A percentile compares a stretch with the other conserved stretches of the same genome.
Conservation (phyloP, 345 rosid genomes). For the Linum lewisii region DNA sequence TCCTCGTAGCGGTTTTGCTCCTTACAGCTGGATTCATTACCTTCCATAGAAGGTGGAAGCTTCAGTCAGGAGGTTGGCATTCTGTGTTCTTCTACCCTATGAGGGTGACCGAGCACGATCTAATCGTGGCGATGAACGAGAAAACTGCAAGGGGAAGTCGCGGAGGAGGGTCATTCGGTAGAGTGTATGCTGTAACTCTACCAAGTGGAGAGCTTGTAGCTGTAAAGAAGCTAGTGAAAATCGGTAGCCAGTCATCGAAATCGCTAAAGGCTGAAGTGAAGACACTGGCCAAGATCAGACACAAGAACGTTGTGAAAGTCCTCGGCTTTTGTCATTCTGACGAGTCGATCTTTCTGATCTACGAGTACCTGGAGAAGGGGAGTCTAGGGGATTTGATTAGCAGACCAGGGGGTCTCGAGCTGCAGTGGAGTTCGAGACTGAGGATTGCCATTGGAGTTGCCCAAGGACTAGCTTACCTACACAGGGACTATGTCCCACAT, state of each 20-base stretch:
- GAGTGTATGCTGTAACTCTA: constrained; percentile 44
- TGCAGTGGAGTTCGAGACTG: constrained; percentile 69
- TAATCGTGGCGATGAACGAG: constrained; percentile 57
- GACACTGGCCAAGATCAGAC: constrained; percentile 75
- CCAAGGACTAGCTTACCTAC: constrained; percentile 70
- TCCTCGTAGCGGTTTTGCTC: constrained; percentile 42
- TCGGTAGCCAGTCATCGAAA: constrained; percentile 53
- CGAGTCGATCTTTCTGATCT: constrained; percentile 62
- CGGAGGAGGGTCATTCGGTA: constrained; percentile 60
- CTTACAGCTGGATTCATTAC: constrained; percentile 43
- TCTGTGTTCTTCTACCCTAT: constrained; percentile 82
- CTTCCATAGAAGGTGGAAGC: constrained; percentile 44
- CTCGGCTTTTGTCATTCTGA: constrained; percentile 80
- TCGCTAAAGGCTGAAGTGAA: constrained; percentile 66
- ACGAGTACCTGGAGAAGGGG: constrained; percentile 56
- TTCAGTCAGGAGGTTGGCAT: constrained; percentile 45
- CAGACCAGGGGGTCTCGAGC: constrained; percentile 34
- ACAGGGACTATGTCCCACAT: constrained; percentile 65
- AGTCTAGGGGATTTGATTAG: constrained; percentile 64
- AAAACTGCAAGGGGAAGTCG: constrained; percentile 39
- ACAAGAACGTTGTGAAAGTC: constrained; percentile 63
- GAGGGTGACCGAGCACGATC: constrained; percentile 60
- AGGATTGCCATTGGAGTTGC: constrained; percentile 77
- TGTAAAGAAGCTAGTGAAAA: constrained; percentile 59
- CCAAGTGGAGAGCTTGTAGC: constrained; percentile 78